Percentiles rank a stretch among this genome's conserved stretches.
Evolutionary conservation across 345 rosid genomes (phyloP).

Genomic region (Brassica incana): DNA sequence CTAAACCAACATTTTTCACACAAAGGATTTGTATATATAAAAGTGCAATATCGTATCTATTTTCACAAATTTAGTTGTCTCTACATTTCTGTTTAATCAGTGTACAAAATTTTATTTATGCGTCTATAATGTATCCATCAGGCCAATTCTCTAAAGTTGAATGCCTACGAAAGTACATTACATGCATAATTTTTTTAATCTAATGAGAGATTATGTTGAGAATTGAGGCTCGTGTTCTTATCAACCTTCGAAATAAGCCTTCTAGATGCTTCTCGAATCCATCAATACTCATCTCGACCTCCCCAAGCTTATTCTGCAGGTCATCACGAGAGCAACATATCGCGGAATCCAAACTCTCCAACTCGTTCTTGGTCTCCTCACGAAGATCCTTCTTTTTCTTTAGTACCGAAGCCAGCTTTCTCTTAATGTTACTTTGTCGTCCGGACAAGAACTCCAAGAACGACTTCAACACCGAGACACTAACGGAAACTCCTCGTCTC

Average conservation of each 20-base stretch:
- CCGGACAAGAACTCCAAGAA: slow-evolving; percentile 48
- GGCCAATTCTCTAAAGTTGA: slow-evolving; percentile 15
- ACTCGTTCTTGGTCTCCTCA: slow-evolving; percentile 41
- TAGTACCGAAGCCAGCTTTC: slow-evolving; percentile 48
- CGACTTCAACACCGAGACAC: slow-evolving; percentile 45
- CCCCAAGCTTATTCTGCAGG: slow-evolving; percentile 44
- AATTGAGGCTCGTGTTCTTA: slow-evolving; percentile 62
- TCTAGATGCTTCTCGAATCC: slow-evolving; percentile 58
- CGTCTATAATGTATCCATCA: background rate
- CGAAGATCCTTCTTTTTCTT: slow-evolving; percentile 48
- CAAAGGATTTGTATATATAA: background rate
- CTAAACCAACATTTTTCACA: background rate
- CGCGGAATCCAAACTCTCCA: slow-evolving; percentile 46
- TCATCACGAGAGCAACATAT: slow-evolving; percentile 24
- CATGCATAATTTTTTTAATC: background rate
- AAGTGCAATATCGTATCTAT: background rate
- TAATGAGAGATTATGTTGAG: slow-evolving; percentile 50
- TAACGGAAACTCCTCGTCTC: slow-evolving; percentile 43
- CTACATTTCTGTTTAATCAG: background rate
- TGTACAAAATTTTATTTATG: background rate
- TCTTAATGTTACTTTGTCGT: slow-evolving; percentile 40
- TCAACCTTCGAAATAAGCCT: slow-evolving; percentile 55
- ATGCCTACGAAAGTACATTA: background rate
- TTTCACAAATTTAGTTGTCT: background rate
- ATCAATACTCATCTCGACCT: slow-evolving; percentile 46